Evolutionary conservation across 2,329 filamentous ascomycete species (phyloP).

Genomic region (Colletotrichum orbiculare): DNA sequence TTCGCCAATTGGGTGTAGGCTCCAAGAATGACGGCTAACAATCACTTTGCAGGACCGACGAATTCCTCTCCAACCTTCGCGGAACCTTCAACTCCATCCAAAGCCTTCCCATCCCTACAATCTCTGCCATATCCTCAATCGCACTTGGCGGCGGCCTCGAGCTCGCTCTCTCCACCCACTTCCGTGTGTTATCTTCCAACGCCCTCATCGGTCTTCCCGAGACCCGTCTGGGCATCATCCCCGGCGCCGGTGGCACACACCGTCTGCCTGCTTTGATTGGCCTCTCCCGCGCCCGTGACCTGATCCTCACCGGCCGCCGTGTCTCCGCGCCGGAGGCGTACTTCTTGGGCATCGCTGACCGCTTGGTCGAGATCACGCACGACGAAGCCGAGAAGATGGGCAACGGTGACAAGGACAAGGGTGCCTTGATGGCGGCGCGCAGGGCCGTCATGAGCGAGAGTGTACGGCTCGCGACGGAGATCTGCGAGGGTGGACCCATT

Average conservation of each 20-base stretch:
- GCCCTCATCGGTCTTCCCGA: constrained; percentile 87
- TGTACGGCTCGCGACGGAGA: constrained; percentile 81
- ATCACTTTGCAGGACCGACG: constrained; percentile 69
- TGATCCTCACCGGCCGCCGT: constrained; percentile 90
- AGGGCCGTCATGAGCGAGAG: constrained; percentile 79
- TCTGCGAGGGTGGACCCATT: constrained; percentile 89
- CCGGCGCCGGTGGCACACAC: constrained; percentile 92
- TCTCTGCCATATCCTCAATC: constrained; percentile 85
- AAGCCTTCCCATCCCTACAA: constrained; percentile 85
- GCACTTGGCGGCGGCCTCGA: constrained; percentile 95
- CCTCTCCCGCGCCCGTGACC: constrained; percentile 81
- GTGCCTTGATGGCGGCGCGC: constrained; percentile 68
- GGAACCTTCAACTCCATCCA: constrained; percentile 79
- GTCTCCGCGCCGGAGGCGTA: constrained; percentile 88
- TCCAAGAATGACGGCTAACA: neutral
- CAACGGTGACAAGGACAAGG: constrained; percentile 46
- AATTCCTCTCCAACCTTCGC: constrained; percentile 83
- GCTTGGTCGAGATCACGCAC: constrained; percentile 80
- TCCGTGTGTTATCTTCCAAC: constrained; percentile 86
- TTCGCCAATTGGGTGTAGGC: neutral
- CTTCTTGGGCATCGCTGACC: constrained; percentile 88
- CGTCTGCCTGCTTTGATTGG: constrained; percentile 87
- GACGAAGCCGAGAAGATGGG: constrained; percentile 51
- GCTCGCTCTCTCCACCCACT: constrained; percentile 87
- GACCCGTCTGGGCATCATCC: constrained; percentile 92